A percentile compares a stretch with the other conserved stretches of the same genome.
These are phyloP conservation scores for Pythium folliculosum DNA, from an alignment of 352 stramenopile genomes.

Conservation along the genomic window DNA sequence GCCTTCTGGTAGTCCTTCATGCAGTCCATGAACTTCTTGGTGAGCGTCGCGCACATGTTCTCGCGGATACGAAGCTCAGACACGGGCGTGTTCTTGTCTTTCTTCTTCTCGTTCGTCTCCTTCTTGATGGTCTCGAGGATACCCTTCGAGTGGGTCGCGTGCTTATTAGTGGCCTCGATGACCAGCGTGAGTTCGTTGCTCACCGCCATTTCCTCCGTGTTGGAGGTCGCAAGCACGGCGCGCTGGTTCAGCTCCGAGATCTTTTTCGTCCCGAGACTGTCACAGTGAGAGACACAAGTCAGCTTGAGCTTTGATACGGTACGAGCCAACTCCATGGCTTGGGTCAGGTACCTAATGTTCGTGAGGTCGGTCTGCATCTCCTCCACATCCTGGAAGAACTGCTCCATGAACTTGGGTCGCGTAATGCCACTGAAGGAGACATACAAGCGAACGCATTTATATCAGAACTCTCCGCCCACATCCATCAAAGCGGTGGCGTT, in stretches of 20 bases:
- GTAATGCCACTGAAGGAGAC: conserved; percentile 38
- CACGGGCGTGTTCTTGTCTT: conserved; percentile 79
- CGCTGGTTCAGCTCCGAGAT: conserved; percentile 94
- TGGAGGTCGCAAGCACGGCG: conserved; percentile 92
- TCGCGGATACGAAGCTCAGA: conserved; percentile 91
- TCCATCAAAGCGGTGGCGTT: too few species aligned
- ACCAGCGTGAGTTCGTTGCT: conserved; percentile 91
- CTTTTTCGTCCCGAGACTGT: conserved; percentile 85
- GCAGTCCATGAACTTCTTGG: conserved; percentile 98
- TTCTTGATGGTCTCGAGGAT: conserved; percentile 92
- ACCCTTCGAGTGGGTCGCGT: conserved; percentile 48
- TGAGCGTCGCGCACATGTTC: conserved; percentile 97
- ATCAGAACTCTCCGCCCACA: background rate
- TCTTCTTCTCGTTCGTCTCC: conserved; percentile 93
- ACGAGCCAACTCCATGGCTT: background rate
- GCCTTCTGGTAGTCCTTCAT: conserved; percentile 98
- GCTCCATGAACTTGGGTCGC: conserved; percentile 91
- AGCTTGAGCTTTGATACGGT: too few species aligned
- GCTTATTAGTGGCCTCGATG: conserved; percentile 93
- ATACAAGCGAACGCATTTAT: conserved; percentile 9
- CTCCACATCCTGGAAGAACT: conserved; percentile 96
- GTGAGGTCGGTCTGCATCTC: conserved; percentile 93
- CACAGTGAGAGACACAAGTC: background rate
- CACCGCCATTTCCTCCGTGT: conserved; percentile 88
- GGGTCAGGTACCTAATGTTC: conserved; percentile 64